Evolutionary conservation across 805 yeast species (phyloP), one percentile per base, ranked within the genome.

Genomic region (Teunomyces panamensis): DNA sequence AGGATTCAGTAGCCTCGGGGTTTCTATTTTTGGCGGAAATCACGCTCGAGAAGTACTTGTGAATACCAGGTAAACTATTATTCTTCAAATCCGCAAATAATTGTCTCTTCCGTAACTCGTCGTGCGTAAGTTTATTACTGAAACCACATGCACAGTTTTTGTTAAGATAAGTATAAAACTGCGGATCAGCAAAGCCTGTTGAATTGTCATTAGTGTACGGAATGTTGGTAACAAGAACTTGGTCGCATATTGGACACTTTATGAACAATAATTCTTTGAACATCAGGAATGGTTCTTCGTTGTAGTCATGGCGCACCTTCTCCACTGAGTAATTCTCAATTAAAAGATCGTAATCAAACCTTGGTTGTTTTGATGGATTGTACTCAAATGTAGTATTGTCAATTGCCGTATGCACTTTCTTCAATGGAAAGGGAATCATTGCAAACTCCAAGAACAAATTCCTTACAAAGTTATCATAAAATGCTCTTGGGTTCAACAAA

Each of bases 31-130:
- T 26, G 16, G 49, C 36, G 2, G 48, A n/a, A 9, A 54, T 36
- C 3, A 49, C 52, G 9, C 41, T 26, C 16, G 57, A 52, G 26
- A 46, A 50, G 44, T 44, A 45, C 26, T 42, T 37, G 42, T 42
- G 44, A 13, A 47, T 30, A 2, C 54, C 50, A 2, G 54, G 54
- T 3, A 52, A 30, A 1, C 44, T 39, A 7, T 30, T 14, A 5
- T 24, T 14, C 8, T 20, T 11, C 3, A 55, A 33, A 35, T 57
- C 63, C 6, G 52, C 46, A 28, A 46, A 49, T 7, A 63, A 32
- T 17, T 54, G 54, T 10, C 64, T 29, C 34, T 55, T 58, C 30
- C 62, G 45, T 20, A 63, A 49, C 33, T 56, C 59, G 9, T 60
- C 60, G 34, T 58, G 64, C 20, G 52, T 53, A 14, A 63, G 33